These are phyloP conservation scores for Sporopachydermia lactativora DNA, from an alignment of 805 yeast species.

Conservation along the genomic window DNA sequence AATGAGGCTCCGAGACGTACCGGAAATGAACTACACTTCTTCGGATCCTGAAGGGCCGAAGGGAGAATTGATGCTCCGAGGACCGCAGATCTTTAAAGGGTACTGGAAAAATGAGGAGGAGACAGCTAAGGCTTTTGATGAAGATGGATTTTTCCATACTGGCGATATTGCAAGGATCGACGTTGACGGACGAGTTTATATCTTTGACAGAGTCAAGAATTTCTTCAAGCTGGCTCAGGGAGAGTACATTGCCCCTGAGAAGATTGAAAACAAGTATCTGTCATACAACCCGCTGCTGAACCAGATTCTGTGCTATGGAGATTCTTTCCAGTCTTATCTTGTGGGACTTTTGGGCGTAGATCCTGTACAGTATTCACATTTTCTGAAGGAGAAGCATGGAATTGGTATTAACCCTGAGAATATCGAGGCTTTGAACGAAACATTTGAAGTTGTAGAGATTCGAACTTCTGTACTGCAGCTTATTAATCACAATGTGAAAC, in stretches of 20 bases:
- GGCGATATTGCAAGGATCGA: conserved; percentile 52
- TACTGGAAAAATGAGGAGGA: conserved; percentile 45
- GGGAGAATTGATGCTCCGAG: conserved; percentile 52
- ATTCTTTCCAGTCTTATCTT: conserved; percentile 37
- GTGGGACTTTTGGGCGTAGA: conserved; percentile 55
- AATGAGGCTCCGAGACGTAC: conserved; percentile 46
- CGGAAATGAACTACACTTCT: conserved; percentile 41
- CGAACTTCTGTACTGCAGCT: conserved; percentile 22
- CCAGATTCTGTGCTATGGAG: conserved; percentile 53
- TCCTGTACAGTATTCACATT: conserved; percentile 26
- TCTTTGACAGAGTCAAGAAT: conserved; percentile 67
- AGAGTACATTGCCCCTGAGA: conserved; percentile 64
- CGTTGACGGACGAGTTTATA: conserved; percentile 36
- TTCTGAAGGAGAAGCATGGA: conserved; percentile 20
- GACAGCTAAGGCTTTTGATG: conserved; percentile 36
- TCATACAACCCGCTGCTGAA: conserved; percentile 34
- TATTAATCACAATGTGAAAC: conserved; percentile 24
- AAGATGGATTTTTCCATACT: conserved; percentile 51
- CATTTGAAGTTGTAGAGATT: conserved; percentile 22
- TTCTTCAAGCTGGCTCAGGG: conserved; percentile 59
- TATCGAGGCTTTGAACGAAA: conserved; percentile 16
- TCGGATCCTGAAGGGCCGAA: conserved; percentile 27
- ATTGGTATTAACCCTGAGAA: conserved; percentile 11
- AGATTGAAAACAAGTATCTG: conserved; percentile 50
- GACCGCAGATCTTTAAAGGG: conserved; percentile 43